phyloP scores from a whole-genome alignment of 1,284 basidiomycete species.

The Xanthoconium separans region DNA sequence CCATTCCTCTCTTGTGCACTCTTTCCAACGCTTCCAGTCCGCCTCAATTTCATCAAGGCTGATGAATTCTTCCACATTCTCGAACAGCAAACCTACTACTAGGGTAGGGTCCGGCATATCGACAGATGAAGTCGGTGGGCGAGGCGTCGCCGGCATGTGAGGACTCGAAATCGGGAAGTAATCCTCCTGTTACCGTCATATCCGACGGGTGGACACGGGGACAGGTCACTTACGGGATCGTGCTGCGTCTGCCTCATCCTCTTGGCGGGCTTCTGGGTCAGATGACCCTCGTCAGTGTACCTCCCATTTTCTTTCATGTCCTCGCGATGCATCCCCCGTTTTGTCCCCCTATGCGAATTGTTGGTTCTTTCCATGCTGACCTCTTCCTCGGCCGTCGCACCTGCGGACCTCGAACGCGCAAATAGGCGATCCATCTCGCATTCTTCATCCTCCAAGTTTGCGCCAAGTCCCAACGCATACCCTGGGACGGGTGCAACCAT shows the following conservation, averaged over 20 bases:
- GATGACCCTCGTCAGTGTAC: slow-evolving; percentile 2
- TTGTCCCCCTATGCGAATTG: slow-evolving; percentile 8
- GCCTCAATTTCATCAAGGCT: slow-evolving; percentile 19
- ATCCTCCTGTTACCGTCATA: slow-evolving; percentile 16
- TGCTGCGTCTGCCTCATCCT: slow-evolving; percentile 13
- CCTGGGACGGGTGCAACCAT: slow-evolving; percentile 18
- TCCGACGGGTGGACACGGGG: background rate
- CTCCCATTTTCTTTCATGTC: slow-evolving; percentile 9
- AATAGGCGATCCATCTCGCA: slow-evolving; percentile 6
- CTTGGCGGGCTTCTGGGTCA: slow-evolving; percentile 12
- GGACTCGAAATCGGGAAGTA: slow-evolving; percentile 28
- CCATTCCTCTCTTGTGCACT: slow-evolving; percentile 32
- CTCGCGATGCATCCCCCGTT: slow-evolving; percentile 16
- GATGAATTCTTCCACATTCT: slow-evolving; percentile 19
- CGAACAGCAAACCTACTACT: slow-evolving; percentile 19
- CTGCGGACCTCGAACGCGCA: slow-evolving; percentile 8
- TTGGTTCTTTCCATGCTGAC: slow-evolving; percentile 1
- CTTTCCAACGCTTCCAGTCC: slow-evolving; percentile 29
- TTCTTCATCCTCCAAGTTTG: background rate
- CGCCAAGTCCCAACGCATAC: slow-evolving; percentile 5
- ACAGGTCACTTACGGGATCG: slow-evolving; percentile 17
- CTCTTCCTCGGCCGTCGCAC: slow-evolving; percentile 8
- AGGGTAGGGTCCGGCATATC: slow-evolving; percentile 8
- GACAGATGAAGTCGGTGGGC: slow-evolving; percentile 1
- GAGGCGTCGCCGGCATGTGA: slow-evolving; percentile 15